Evolutionary conservation across 106 monocot genomes (phyloP).

Genomic region (Dendrobium officinale): DNA sequence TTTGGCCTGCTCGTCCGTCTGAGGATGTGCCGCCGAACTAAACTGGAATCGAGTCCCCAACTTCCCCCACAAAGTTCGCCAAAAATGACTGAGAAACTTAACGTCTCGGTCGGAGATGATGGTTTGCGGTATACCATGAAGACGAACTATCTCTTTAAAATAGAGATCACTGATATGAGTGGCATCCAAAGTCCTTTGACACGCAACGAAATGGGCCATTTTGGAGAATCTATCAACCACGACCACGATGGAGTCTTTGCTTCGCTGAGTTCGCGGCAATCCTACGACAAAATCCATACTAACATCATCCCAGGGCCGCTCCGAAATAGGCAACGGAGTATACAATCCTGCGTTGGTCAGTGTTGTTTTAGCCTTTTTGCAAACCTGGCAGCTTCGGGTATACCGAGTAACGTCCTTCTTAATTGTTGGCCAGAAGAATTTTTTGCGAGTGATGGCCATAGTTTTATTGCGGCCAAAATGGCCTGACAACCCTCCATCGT

Average conservation of each 20-base stretch:
- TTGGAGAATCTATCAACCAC: neutral
- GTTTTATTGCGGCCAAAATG: constrained; percentile 5
- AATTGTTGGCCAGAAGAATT: too few species aligned
- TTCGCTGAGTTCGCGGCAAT: neutral
- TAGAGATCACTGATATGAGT: neutral
- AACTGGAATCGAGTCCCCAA: neutral
- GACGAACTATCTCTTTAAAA: neutral
- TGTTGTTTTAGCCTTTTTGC: neutral
- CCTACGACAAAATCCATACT: neutral
- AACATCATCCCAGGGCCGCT: neutral
- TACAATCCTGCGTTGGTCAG: neutral
- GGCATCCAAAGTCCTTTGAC: neutral
- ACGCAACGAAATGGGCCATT: neutral
- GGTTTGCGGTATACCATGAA: neutral
- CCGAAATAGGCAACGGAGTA: neutral
- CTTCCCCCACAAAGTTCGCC: neutral
- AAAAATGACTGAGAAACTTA: neutral
- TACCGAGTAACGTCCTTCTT: neutral
- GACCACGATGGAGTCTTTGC: neutral
- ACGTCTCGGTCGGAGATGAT: neutral
- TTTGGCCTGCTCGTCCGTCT: too few species aligned
- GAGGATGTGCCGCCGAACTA: too few species aligned
- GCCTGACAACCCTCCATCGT: neutral
- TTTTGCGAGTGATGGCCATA: neutral
- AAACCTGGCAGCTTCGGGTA: neutral